phyloP scores from a whole-genome alignment of 345 rosid species.

The Nephelium lappaceum region DNA sequence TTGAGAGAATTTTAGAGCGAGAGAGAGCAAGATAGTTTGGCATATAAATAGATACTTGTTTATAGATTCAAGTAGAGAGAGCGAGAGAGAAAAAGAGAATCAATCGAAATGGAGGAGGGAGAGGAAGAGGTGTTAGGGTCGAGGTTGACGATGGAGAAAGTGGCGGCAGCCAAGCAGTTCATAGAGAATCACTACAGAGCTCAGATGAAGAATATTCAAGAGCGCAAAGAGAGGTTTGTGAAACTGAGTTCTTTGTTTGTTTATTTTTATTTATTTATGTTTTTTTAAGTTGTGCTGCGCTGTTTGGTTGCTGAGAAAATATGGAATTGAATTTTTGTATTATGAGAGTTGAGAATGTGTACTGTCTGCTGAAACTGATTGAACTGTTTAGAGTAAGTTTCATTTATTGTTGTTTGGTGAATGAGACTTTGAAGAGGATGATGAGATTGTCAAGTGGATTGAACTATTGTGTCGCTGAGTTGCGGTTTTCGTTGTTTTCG shows the following conservation, averaged over 20 bases:
- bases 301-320: slow-evolving; percentile 31
- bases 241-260: neutral
- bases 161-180: slow-evolving; percentile 96
- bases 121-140: slow-evolving; percentile 72
- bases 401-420: neutral
- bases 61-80: slow-evolving; percentile 24
- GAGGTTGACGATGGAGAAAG: slow-evolving; percentile 97
- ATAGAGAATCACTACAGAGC: slow-evolving; percentile 96
- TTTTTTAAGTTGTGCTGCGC: slow-evolving; percentile 1
- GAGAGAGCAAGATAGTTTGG: slow-evolving; percentile 31
- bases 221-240: slow-evolving; percentile 83
- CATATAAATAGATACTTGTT: slow-evolving; percentile 17
- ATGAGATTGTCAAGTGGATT: neutral
- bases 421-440: neutral
- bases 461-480: slow-evolving; percentile 8
- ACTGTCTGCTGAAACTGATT: slow-evolving; percentile 23
- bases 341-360: slow-evolving; percentile 14
- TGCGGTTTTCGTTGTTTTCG: slow-evolving; percentile 9
- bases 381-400: slow-evolving; percentile 23
- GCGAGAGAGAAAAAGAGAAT: slow-evolving; percentile 22
- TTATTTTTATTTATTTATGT: neutral
- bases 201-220: slow-evolving; percentile 86
- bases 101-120: slow-evolving; percentile 57
- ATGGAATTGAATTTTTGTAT: slow-evolving; percentile 6
- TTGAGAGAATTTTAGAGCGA: slow-evolving; percentile 30